Conservation (phyloP, 371 early-diverging fungal genomes). For the Mortierella sp. region DNA sequence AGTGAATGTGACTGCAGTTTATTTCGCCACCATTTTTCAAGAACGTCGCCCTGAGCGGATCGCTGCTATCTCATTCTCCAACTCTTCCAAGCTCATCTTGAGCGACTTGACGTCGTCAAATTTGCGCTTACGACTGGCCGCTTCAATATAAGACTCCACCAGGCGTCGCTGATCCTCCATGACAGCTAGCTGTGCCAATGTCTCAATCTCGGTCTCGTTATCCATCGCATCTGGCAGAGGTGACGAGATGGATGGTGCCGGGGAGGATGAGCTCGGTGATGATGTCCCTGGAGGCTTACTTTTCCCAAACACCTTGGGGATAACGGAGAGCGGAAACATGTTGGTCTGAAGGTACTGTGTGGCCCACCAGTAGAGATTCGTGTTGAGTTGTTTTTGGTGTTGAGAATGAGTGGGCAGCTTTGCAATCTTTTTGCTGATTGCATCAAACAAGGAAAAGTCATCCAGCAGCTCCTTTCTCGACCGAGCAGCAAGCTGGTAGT, state of each 20-base stretch:
- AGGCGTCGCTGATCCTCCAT: slow-evolving; percentile 79
- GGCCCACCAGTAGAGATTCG: slow-evolving; percentile 78
- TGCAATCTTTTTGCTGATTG: slow-evolving; percentile 73
- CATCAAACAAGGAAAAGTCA: slow-evolving; percentile 74
- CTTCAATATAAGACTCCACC: slow-evolving; percentile 79
- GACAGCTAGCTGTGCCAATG: slow-evolving; percentile 72
- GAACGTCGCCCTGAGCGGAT: slow-evolving; percentile 34
- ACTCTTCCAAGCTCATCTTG: slow-evolving; percentile 78
- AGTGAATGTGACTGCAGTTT: neutral
- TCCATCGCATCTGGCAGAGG: slow-evolving; percentile 30
- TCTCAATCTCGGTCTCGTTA: slow-evolving; percentile 59
- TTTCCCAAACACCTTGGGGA: slow-evolving; percentile 74
- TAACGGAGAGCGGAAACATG: slow-evolving; percentile 90
- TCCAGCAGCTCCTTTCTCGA: slow-evolving; percentile 76
- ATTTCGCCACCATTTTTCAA: slow-evolving; percentile 5
- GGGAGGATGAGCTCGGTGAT: slow-evolving; percentile 27
- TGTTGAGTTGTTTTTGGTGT: slow-evolving; percentile 73
- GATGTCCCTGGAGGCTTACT: slow-evolving; percentile 16
- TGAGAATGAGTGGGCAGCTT: slow-evolving; percentile 64
- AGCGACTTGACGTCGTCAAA: slow-evolving; percentile 89
- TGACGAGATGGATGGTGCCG: slow-evolving; percentile 33
- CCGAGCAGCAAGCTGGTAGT: slow-evolving; percentile 68
- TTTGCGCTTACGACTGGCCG: slow-evolving; percentile 82
- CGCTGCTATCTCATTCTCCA: slow-evolving; percentile 77
- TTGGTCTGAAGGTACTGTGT: slow-evolving; percentile 87